Base-by-base conservation (phyloP, 2,329 filamentous ascomycete species). In the Xylaria arbuscula region DNA sequence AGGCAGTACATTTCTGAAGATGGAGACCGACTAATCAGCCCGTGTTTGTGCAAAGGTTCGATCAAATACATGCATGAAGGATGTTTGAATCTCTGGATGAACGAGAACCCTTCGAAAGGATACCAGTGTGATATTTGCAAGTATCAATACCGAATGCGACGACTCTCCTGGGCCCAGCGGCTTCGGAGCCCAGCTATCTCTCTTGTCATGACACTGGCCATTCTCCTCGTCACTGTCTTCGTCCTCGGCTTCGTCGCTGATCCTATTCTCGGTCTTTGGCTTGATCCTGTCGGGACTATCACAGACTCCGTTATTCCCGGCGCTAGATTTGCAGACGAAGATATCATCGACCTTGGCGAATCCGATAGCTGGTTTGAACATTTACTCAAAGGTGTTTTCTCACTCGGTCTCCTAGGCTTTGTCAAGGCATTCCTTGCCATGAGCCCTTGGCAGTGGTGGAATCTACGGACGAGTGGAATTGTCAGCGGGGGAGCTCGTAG, bases 1-100 rank as follows among this genome's bases (percentile, higher is more conserved):
- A 72, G 72, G 65, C 70, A 71, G 6, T 77, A 77, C 53, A 65
- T 76, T 22, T 73, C 71, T 24, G 74, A 76, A 61, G 67, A 76
- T 58, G 74, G 72, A 47, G 75, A 70, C 24, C 73, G 93, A 59
- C 84, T 99, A 34, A 87, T 98, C 74, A 92, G 92, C 62, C 96
- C 96, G 42, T 99, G 96, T 85, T 90, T 91, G 81, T 99, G 96
- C 86, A 97, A 93, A 82, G 96, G 96, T 61, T 93, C 92, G 47
- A 93, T 95, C 74, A 93, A 93, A 82, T 98, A 97, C 80, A 94
- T 98, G 28, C 96, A 99, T 79, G 93, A 98, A 80, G 92, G 90
- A 36, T 99, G 96, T 77, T 85, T 99, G 57, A 89, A 92, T 75
- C 85, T 88, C 11, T 98, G 94, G 93, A 89, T 96, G 73, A 86